These are phyloP conservation scores for Tieghemiomyces parasiticus DNA, from an alignment of 192 early-diverging fungal species.

Conservation along the genomic window DNA sequence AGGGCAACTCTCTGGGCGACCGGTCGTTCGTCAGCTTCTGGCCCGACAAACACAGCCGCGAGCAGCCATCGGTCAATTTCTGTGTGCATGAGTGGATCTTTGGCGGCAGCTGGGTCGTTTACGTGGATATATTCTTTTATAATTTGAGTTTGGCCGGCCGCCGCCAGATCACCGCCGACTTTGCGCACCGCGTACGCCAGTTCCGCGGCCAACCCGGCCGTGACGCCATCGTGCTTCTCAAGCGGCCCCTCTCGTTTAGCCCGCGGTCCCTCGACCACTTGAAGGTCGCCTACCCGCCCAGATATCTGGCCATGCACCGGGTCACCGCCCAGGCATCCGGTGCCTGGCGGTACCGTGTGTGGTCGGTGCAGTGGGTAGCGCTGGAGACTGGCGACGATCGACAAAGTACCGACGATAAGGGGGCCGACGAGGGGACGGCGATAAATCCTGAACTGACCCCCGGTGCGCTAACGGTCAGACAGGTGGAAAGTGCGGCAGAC, in stretches of 20 bases:
- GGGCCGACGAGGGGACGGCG: too few relatives aligned
- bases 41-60: conserved; percentile 6
- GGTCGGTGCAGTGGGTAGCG: not conserved
- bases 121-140: conserved; percentile 9
- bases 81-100: conserved; percentile 10
- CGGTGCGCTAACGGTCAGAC: too few relatives aligned
- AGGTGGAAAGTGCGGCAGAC: too few relatives aligned
- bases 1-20: not conserved
- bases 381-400: too few relatives aligned
- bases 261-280: not conserved
- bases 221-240: not conserved
- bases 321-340: not conserved
- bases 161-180: conserved; percentile 6
- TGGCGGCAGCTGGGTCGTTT: conserved; percentile 4
- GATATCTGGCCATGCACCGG: not conserved
- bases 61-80: conserved; percentile 9
- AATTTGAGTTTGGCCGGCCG: conserved; percentile 6
- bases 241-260: not conserved
- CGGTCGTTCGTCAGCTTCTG: conserved; percentile 2
- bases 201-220: not conserved
- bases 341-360: conserved; percentile 1
- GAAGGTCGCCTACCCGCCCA: not conserved
- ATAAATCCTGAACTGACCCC: too few relatives aligned
- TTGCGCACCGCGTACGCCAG: not conserved
- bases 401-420: too few relatives aligned